These are phyloP conservation scores for Melanogaster broomeanus DNA, from an alignment of 768 basidiomycete genomes.

Conservation along the genomic window DNA sequence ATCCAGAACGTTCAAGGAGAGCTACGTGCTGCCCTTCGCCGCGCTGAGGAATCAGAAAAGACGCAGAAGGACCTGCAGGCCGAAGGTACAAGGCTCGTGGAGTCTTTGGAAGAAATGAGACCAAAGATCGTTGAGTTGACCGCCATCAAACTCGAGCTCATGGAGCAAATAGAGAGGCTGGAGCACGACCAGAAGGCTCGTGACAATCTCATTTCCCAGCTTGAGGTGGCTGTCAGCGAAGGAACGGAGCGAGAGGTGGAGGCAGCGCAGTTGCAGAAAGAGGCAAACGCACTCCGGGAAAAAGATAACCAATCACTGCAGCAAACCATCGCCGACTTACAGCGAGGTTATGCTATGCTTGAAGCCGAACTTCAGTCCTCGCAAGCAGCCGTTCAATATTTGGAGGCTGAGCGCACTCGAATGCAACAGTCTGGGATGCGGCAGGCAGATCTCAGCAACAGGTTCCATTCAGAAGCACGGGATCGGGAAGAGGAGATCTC, in stretches of 20 bases:
- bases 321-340: conserved; percentile 56
- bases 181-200: conserved; percentile 54
- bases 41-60: conserved; percentile 74
- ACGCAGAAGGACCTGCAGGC: conserved; percentile 71
- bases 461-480: conserved; percentile 45
- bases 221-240: conserved; percentile 63
- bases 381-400: conserved; percentile 50
- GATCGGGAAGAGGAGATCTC: conserved; percentile 56
- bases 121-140: conserved; percentile 84
- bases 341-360: conserved; percentile 60
- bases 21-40: conserved; percentile 59
- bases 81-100: conserved; percentile 79
- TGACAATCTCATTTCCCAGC: conserved; percentile 57
- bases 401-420: conserved; percentile 67
- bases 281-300: conserved; percentile 47
- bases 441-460: conserved; percentile 59
- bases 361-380: conserved; percentile 62
- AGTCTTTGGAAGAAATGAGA: conserved; percentile 82
- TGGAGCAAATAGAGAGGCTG: conserved; percentile 61
- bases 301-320: conserved; percentile 52
- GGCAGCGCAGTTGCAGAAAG: conserved; percentile 45
- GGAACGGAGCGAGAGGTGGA: conserved; percentile 51
- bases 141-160: conserved; percentile 65
- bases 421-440: conserved; percentile 57
- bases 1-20: conserved; percentile 67